Percentiles rank a stretch among this genome's conserved stretches.
These are phyloP conservation scores for Fusarium oxysporum DNA, from an alignment of 2,329 filamentous ascomycete genomes.

Conservation along the genomic window DNA sequence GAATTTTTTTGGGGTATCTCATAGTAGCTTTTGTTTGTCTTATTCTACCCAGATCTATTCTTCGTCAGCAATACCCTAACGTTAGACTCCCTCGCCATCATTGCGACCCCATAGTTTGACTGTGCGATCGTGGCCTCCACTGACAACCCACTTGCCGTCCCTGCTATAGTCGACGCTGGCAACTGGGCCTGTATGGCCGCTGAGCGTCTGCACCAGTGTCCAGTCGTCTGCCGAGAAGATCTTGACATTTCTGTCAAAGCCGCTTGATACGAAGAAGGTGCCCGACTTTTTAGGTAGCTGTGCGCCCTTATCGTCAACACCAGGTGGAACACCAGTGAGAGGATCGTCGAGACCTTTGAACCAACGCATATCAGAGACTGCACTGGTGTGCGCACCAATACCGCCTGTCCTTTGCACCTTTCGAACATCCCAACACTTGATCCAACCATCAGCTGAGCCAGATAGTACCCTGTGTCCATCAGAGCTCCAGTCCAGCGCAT, in stretches of 20 bases:
- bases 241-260: constrained; percentile 96
- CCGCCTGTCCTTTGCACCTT: constrained; percentile 86
- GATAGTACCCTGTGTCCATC: constrained; percentile 95
- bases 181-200: constrained; percentile 92
- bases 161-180: constrained; percentile 88
- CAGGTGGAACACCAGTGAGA: constrained; percentile 69
- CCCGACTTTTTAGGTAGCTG: constrained; percentile 84
- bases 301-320: constrained; percentile 73
- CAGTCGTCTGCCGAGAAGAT: constrained; percentile 97
- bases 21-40: constrained; percentile 30
- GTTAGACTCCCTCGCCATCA: constrained; percentile 68
- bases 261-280: constrained; percentile 89
- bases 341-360: constrained; percentile 88
- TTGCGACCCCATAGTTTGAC: constrained; percentile 97
- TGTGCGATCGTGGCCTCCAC: constrained; percentile 92
- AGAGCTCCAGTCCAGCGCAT: constrained; percentile 89
- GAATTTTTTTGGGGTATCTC: constrained; percentile 44
- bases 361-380: constrained; percentile 93
- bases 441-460: constrained; percentile 92
- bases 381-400: constrained; percentile 90
- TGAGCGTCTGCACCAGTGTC: constrained; percentile 87
- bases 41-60: constrained; percentile 25
- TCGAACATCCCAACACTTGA: constrained; percentile 97
- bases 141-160: constrained; percentile 92
- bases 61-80: constrained; percentile 28